Base-by-base conservation (phyloP, 805 yeast genomes). In the Yamadazyma philogaea region DNA sequence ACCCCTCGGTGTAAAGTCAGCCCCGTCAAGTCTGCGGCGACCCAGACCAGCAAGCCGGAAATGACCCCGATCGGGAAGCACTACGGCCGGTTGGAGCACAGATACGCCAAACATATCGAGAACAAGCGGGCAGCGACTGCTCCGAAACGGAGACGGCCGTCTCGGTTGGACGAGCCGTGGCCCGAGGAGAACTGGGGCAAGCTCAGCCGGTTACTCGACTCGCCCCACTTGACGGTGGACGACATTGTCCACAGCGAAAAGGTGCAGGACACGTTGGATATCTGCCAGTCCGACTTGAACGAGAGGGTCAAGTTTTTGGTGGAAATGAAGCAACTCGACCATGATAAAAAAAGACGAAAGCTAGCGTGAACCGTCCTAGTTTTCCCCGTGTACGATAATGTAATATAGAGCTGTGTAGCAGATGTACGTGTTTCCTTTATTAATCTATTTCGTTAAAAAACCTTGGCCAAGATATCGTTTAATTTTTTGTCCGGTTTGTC, bases 391-490 rank as follows among this genome's bases (percentile, higher is more conserved):
- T 24, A 24, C 12, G 12, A n/a, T 24, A 24, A 24, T 24, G 28
- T 24, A 24, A 24, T 24, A 24, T 24, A 24, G 28, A 24, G 12
- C 28, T 24, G 12, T 24, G n/a, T 22, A 36, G 8, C 28, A 30
- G 15, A 34, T 27, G 15, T 28, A 30, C 20, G 22, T 34, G 21
- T n/a, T 34, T 19, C n/a, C 12, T 24, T n/a, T 24, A 24, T 7
- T 5, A 5, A 24, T n/a, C 28, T 24, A 7, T 24, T 5, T 24
- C 28, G 28, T 49, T 53, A 81, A 48, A 82, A 76, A 4, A 82
- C 72, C 43, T 68, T 76, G 12, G 75, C 72, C 43, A 82, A 66
- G 20, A 82, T 82, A n/a, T 59, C 57, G 49, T 66, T 56, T 49
- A 76, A 53, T 52, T 72, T 72, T 19, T 63, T 65, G 34, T 63